Evolutionary conservation across 768 basidiomycete species (phyloP).

Genomic region (Lentinula guzmanii): DNA sequence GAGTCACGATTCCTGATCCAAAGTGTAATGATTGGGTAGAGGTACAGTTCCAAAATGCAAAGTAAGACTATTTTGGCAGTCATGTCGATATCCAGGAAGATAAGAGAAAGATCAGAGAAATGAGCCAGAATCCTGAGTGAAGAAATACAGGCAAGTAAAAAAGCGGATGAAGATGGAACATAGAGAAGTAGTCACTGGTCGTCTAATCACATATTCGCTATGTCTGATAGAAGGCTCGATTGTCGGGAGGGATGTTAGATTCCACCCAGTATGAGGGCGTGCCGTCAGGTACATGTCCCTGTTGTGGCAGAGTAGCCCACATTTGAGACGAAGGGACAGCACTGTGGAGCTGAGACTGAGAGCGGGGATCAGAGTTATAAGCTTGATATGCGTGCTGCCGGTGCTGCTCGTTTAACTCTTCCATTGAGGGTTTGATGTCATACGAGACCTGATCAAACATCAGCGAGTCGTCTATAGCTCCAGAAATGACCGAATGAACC

Average conservation of each 20-base stretch:
- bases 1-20: not conserved
- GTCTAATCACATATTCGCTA: not conserved
- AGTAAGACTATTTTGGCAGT: not conserved
- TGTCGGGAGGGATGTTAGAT: not conserved
- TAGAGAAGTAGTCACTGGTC: not conserved
- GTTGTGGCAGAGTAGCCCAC: not conserved
- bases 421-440: slow-evolving; percentile 5
- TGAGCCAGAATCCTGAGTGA: not conserved
- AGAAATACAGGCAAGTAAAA: not conserved
- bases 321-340: not conserved
- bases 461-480: not conserved
- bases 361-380: not conserved
- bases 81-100: not conserved
- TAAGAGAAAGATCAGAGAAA: not conserved
- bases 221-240: not conserved
- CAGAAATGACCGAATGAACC: not conserved
- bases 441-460: slow-evolving; percentile 3
- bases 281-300: not conserved
- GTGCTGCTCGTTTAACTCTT: slow-evolving; percentile 3
- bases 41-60: not conserved
- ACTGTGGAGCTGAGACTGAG: not conserved
- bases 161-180: not conserved
- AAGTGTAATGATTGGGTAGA: not conserved
- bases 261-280: not conserved
- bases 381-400: slow-evolving; percentile 1